phyloP scores from a whole-genome alignment of 257 asterid genomes.

The Nicotiana sylvestris region DNA sequence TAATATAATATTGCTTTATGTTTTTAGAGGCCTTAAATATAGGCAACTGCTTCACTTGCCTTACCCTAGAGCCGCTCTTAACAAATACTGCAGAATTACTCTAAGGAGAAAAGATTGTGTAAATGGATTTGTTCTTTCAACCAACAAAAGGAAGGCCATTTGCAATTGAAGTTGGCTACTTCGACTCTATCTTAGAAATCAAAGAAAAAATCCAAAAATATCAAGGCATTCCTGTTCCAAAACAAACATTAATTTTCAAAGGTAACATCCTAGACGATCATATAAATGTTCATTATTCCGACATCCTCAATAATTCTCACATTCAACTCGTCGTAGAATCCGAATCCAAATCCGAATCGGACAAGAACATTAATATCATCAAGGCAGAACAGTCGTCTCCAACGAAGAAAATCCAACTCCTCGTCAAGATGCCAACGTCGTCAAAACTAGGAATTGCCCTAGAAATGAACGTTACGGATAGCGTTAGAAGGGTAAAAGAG shows the following conservation, averaged over 20 bases:
- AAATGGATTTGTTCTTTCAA: conserved; percentile 55
- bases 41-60: too few relatives aligned
- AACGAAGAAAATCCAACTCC: conserved; percentile 29
- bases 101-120: not conserved
- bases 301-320: conserved; percentile 49
- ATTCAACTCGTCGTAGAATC: conserved; percentile 33
- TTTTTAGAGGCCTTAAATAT: too few relatives aligned
- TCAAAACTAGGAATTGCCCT: conserved; percentile 18
- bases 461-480: conserved; percentile 37
- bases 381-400: not conserved
- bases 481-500: conserved; percentile 41
- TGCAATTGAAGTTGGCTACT: conserved; percentile 59
- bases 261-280: conserved; percentile 48
- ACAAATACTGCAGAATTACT: too few relatives aligned
- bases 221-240: conserved; percentile 43
- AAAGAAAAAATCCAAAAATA: conserved; percentile 51
- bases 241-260: conserved; percentile 52
- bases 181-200: conserved; percentile 58
- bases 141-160: conserved; percentile 39
- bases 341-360: not conserved
- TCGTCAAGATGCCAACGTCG: conserved; percentile 31
- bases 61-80: too few relatives aligned
- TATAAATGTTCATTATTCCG: conserved; percentile 45
- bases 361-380: not conserved
- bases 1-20: too few relatives aligned